A percentile compares a stretch with the other conserved stretches of the same genome.
Evolutionary conservation across 148 eudicot genomes (phyloP).

Genomic region (Fagopyrum esculentum): DNA sequence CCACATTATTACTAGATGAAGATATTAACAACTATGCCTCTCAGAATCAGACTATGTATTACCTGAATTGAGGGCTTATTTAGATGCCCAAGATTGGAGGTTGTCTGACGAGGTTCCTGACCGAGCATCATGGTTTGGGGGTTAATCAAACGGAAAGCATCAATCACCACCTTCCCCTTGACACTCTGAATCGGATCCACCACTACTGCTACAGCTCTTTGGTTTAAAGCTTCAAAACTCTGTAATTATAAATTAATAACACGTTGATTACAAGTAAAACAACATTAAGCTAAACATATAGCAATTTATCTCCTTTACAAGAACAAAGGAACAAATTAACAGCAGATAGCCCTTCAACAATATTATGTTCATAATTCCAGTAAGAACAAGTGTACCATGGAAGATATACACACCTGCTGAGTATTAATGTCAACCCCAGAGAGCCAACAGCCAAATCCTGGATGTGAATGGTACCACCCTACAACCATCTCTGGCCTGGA

Average conservation of each 20-base stretch:
- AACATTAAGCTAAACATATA: not conserved
- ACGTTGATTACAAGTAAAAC: not conserved
- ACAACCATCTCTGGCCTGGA: conserved; percentile 64
- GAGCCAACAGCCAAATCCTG: conserved; percentile 73
- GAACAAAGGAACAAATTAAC: not conserved
- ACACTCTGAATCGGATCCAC: conserved; percentile 99
- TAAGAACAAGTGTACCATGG: not conserved
- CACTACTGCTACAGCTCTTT: conserved; percentile 95
- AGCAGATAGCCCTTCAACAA: not conserved
- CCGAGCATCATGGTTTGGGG: conserved; percentile 99
- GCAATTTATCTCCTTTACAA: not conserved
- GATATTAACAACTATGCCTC: not conserved
- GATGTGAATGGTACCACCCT: conserved; percentile 74
- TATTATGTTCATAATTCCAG: not conserved
- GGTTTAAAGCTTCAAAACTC: conserved; percentile 97
- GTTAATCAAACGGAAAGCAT: conserved; percentile 88
- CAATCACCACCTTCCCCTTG: conserved; percentile 95
- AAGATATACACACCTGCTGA: conserved; percentile 37
- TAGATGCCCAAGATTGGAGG: conserved; percentile 93
- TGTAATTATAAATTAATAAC: conserved; percentile 24
- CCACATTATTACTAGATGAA: conserved; percentile 27
- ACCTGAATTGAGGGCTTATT: conserved; percentile 98
- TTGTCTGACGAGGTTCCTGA: conserved; percentile 95
- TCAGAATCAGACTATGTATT: not conserved
- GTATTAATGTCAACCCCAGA: conserved; percentile 72